phyloP scores from a whole-genome alignment of 306 rosid genomes.

The Castanea mollissima region DNA sequence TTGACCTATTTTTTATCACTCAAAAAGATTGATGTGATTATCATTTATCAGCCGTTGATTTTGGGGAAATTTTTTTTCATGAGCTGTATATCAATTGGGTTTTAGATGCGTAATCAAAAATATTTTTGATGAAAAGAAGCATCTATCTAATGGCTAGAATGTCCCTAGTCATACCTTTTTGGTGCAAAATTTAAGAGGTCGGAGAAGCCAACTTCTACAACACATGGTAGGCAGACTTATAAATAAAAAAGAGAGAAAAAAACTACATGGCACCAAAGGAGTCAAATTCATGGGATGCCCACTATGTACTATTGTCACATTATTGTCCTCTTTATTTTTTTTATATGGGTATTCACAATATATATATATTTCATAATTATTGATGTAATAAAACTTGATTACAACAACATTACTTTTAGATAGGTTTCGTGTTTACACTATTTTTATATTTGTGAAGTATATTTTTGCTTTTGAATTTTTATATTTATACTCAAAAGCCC shows the following conservation, averaged over 20 bases:
- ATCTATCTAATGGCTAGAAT: slow-evolving; percentile 25
- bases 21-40: background rate
- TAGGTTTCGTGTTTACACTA: background rate
- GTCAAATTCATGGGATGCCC: slow-evolving; percentile 73
- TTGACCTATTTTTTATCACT: slow-evolving; percentile 3
- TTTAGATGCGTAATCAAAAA: slow-evolving; percentile 8
- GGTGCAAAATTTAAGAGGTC: slow-evolving; percentile 22
- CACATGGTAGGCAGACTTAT: slow-evolving; percentile 10
- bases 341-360: too few species aligned
- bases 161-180: slow-evolving; percentile 8
- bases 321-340: slow-evolving; percentile 16
- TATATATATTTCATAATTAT: too few species aligned
- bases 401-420: too few species aligned
- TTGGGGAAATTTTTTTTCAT: slow-evolving; percentile 13
- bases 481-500: slow-evolving; percentile 8
- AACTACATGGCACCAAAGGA: slow-evolving; percentile 42
- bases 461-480: background rate
- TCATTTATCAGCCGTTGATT: slow-evolving; percentile 22
- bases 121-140: slow-evolving; percentile 19
- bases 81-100: slow-evolving; percentile 17
- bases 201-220: slow-evolving; percentile 29
- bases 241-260: background rate
- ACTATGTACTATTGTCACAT: slow-evolving; percentile 48
- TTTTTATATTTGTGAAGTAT: background rate
- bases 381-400: too few species aligned